Evolutionary conservation across 208 protist genomes (phyloP), one percentile per base, ranked within the genome.

Genomic region (Trypanosoma cruzi): DNA sequence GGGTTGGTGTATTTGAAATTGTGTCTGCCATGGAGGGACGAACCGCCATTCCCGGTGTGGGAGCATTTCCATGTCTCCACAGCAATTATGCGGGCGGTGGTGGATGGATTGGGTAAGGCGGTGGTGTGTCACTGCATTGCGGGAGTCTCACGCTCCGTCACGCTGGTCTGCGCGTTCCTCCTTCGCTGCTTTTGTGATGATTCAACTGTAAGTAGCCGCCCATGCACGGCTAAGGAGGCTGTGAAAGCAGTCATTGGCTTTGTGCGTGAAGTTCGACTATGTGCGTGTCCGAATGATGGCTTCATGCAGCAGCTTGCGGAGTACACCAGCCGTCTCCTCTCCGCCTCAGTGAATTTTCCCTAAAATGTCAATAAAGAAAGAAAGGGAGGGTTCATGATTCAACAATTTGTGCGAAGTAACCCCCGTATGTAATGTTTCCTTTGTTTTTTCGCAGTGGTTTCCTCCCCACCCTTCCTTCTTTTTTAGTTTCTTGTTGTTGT

Each of bases 71-170:
- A 32, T 34, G n/a, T 70, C 8, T 44, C 67, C 3, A 52, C 49
- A 0, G 24, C 55, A 18, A 34, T 74, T 11, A 73, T 73, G 67
- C 58, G 29, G 28, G 58, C 61, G 2, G 61, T 81, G n/a, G 34
- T 75, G 37, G 54, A 60, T 1, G 73, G 63, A 14, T 44, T 54
- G 31, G 13, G 55, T 4, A 60, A 46, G 22, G 44, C 76, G 28
- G 84, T 85, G 16, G 82, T 85, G 64, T 80, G 89, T 34, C 80
- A 95, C 71, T 95, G 89, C 66, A 60, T 86, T 11, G 89, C 89
- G 14, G 89, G 89, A 31, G 78, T 74, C 18, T 91, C 84, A 2
- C 89, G 89, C 66, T 91, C 84, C 14, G 84, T 75, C 42, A 79
- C 83, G 34, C 59, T 92, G 6, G 75, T 89, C 18, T 79, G 72